Percentiles rank a stretch among this genome's conserved stretches.
These are phyloP conservation scores for Candida mesenterica DNA, from an alignment of 1,139 yeast genomes.

Conservation along the genomic window DNA sequence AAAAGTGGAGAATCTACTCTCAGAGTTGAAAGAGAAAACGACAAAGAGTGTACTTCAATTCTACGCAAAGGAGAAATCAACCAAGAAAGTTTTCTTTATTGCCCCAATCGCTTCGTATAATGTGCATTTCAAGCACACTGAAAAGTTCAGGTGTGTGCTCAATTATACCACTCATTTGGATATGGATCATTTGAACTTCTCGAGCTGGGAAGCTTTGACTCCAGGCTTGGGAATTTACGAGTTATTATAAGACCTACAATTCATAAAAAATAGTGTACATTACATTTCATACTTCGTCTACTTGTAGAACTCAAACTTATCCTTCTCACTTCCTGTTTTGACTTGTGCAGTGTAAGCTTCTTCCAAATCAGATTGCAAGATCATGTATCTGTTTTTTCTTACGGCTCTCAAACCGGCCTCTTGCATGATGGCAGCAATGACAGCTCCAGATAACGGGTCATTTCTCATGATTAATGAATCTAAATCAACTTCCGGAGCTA, in stretches of 20 bases:
- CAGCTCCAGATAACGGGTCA: conserved; percentile 96
- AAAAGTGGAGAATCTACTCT: conserved; percentile 20
- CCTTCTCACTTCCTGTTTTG: conserved; percentile 91
- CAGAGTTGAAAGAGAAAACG: conserved; percentile 7
- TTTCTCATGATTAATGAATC: conserved; percentile 93
- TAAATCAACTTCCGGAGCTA: conserved; percentile 96
- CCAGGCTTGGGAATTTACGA: conserved; percentile 64
- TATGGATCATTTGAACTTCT: conserved; percentile 64
- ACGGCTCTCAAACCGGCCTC: conserved; percentile 99
- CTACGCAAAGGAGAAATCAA: conserved; percentile 6
- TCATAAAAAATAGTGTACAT: conserved; percentile 1
- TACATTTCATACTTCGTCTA: conserved; percentile 24
- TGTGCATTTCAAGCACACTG: conserved; percentile 16
- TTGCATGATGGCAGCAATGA: conserved; percentile 99
- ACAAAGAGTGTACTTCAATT: not conserved
- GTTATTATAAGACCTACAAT: conserved; percentile 22
- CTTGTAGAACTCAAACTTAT: conserved; percentile 96
- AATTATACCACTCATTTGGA: conserved; percentile 52
- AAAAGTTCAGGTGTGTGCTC: conserved; percentile 37
- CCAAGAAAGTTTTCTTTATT: conserved; percentile 31
- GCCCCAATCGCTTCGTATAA: conserved; percentile 52
- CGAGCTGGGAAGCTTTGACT: conserved; percentile 39
- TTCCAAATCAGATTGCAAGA: conserved; percentile 91
- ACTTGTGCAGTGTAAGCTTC: conserved; percentile 98
- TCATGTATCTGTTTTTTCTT: conserved; percentile 95